Evolutionary conservation across 768 basidiomycete genomes (phyloP).

Genomic region (Tricholoma flavovirens): DNA sequence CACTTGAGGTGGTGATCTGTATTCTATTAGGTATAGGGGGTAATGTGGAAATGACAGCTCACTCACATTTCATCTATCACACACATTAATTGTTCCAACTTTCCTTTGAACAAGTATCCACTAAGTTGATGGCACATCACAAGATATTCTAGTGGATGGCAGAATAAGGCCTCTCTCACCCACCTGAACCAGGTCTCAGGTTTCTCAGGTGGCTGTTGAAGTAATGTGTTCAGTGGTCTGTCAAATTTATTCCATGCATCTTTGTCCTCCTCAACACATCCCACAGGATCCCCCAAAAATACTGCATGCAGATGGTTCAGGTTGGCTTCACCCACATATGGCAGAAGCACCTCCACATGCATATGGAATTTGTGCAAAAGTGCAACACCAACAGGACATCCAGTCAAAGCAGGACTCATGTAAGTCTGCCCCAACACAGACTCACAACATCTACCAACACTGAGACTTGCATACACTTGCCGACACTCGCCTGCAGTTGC

Average conservation of each 20-base stretch:
- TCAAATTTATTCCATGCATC: background rate
- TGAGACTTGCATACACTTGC: too few species aligned
- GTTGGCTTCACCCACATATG: too few species aligned
- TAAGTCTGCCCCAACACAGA: too few species aligned
- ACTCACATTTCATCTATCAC: background rate
- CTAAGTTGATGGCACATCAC: background rate
- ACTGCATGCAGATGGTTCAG: too few species aligned
- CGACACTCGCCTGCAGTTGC: too few species aligned
- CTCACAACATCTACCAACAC: too few species aligned
- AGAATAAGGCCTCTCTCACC: background rate
- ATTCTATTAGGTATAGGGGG: too few species aligned
- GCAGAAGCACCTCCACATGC: too few species aligned
- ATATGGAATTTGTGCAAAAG: too few species aligned
- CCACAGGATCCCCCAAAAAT: background rate
- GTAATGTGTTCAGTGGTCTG: background rate
- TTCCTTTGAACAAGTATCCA: background rate
- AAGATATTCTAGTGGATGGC: background rate
- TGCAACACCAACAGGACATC: too few species aligned
- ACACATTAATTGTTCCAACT: background rate
- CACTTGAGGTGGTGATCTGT: too few species aligned
- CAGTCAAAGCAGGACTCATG: too few species aligned
- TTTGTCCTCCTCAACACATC: background rate
- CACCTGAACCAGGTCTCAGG: background rate
- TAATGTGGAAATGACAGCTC: background rate
- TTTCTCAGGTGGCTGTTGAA: background rate